Conservation (phyloP, 2,329 filamentous ascomycete species). For the Trichoderma polysporum region DNA sequence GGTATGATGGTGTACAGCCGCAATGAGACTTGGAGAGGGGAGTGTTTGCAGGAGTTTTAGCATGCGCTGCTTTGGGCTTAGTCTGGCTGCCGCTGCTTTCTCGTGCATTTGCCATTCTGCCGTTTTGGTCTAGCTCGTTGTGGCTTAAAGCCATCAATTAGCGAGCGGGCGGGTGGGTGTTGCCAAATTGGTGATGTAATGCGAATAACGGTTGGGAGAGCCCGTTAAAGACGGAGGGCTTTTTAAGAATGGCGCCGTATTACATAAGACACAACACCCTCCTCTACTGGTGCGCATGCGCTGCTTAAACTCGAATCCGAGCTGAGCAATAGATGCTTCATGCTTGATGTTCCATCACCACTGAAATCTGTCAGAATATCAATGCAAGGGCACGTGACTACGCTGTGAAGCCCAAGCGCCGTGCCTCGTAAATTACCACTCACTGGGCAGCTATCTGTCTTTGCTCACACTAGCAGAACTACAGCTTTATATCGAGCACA, state of each 20-base stretch:
- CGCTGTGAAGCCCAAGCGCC: background rate
- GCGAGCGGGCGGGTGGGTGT: background rate
- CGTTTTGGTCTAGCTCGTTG: background rate
- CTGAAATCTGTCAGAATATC: background rate
- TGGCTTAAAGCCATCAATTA: background rate
- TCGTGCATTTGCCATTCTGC: background rate
- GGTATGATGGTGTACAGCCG: conserved; percentile 1
- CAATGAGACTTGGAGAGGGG: conserved; percentile 4
- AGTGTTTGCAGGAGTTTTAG: background rate
- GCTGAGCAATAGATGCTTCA: background rate
- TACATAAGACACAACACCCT: background rate
- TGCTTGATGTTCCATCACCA: background rate
- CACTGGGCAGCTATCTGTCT: background rate
- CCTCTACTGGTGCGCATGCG: too few relatives aligned
- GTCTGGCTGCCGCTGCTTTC: background rate
- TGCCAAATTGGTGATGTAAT: background rate
- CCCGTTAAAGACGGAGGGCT: background rate
- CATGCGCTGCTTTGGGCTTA: background rate
- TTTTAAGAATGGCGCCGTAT: background rate
- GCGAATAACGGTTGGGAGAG: background rate
- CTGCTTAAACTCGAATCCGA: background rate
- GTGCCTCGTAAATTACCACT: background rate
- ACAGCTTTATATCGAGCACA: background rate
- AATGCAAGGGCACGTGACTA: background rate
- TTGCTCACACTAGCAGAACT: background rate